phyloP scores from a whole-genome alignment of 345 rosid genomes.

The Syzygium grande region DNA sequence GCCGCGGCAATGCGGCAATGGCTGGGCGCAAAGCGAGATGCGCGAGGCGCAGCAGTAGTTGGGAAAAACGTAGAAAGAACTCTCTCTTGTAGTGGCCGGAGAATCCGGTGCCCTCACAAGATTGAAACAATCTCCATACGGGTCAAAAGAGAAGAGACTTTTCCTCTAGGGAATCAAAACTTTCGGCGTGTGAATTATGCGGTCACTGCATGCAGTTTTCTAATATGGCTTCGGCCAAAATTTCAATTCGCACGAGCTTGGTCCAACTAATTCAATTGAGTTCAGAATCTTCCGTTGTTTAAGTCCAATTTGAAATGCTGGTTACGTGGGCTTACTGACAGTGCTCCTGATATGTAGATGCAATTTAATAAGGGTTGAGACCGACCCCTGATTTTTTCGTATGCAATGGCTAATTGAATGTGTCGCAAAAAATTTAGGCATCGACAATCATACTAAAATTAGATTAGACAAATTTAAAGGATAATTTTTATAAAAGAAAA shows the following conservation, averaged over 20 bases:
- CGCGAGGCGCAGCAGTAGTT: too few species aligned
- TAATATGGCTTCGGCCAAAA: background rate
- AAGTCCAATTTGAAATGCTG: background rate
- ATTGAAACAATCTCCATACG: too few species aligned
- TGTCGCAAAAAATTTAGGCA: background rate
- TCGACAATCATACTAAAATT: too few species aligned
- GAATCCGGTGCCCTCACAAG: too few species aligned
- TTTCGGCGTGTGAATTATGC: background rate
- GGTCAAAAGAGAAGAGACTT: background rate
- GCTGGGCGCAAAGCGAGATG: too few species aligned
- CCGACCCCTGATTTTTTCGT: background rate
- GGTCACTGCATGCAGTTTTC: background rate
- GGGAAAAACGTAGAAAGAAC: background rate
- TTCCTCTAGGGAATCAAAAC: too few species aligned
- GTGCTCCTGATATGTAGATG: rapidly evolving
- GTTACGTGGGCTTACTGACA: background rate
- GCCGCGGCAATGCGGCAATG: too few species aligned
- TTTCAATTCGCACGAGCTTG: background rate
- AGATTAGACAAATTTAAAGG: background rate
- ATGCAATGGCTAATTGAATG: background rate
- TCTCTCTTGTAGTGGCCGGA: background rate
- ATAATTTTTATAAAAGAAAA: background rate
- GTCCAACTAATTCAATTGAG: background rate
- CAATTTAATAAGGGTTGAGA: background rate
- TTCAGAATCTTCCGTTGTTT: background rate